Conservation (phyloP, 441 rosid species). For the Gossypium laxum region DNA sequence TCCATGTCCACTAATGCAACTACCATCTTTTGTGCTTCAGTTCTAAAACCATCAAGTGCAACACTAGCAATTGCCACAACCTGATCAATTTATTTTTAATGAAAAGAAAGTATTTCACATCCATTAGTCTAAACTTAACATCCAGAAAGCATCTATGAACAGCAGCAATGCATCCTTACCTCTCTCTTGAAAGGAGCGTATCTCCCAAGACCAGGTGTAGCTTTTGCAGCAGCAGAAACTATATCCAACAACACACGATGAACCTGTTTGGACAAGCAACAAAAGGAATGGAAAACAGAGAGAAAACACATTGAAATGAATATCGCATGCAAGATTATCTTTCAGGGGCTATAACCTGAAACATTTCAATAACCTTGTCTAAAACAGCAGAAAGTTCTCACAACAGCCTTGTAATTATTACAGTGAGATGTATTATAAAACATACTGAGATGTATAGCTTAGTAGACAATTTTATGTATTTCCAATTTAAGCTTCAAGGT, state of each 20-base stretch:
- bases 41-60: slow-evolving; percentile 80
- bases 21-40: slow-evolving; percentile 83
- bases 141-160: slow-evolving; percentile 13
- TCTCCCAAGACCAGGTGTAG: slow-evolving; percentile 92
- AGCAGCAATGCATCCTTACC: slow-evolving; percentile 29
- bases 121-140: neutral
- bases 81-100: slow-evolving; percentile 24
- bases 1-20: slow-evolving; percentile 96
- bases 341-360: neutral
- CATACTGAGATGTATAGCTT: neutral
- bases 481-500: neutral
- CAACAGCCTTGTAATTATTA: neutral
- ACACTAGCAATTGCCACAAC: slow-evolving; percentile 75
- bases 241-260: slow-evolving; percentile 85
- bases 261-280: slow-evolving; percentile 38
- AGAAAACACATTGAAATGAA: slow-evolving; percentile 7
- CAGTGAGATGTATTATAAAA: neutral
- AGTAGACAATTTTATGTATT: neutral
- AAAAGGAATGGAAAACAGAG: slow-evolving; percentile 4
- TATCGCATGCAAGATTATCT: neutral
- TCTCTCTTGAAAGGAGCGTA: slow-evolving; percentile 94
- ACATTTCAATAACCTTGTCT: neutral
- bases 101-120: neutral
- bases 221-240: slow-evolving; percentile 73
- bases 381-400: neutral